A percentile compares a stretch with the other conserved stretches of the same genome.
These are phyloP conservation scores for Puccinia hordei DNA, from an alignment of 1,284 basidiomycete genomes.

Conservation along the genomic window DNA sequence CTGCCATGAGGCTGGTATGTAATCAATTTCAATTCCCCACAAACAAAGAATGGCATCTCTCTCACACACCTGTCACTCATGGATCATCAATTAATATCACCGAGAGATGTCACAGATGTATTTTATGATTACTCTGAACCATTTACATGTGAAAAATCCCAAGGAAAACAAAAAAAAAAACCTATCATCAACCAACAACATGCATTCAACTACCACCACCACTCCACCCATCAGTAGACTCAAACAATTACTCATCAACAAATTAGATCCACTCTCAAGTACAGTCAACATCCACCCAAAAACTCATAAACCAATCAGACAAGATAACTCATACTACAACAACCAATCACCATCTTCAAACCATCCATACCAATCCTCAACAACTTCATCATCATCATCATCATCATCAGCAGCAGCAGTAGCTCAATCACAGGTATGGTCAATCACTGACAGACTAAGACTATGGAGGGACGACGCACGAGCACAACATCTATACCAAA, in stretches of 20 bases:
- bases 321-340: neutral
- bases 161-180: neutral
- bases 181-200: too few relatives aligned
- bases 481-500: constrained; percentile 96
- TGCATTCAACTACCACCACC: too few relatives aligned
- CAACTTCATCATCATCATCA: neutral
- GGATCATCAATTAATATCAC: too few relatives aligned
- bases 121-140: too few relatives aligned
- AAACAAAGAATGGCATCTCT: too few relatives aligned
- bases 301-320: neutral
- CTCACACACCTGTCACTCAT: too few relatives aligned
- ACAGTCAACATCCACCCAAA: neutral
- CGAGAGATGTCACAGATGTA: too few relatives aligned
- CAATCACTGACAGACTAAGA: constrained; percentile 87
- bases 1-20: too few relatives aligned
- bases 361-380: neutral
- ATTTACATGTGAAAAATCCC: too few relatives aligned
- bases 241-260: constrained; percentile 3
- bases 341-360: constrained; percentile 11
- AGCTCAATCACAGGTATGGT: neutral
- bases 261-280: neutral
- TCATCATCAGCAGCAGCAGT: neutral
- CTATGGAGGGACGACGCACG: constrained; percentile 96
- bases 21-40: too few relatives aligned
- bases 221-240: too few relatives aligned